These are phyloP conservation scores for Suhomyces taliae DNA, from an alignment of 1,139 yeast genomes.

Conservation along the genomic window DNA sequence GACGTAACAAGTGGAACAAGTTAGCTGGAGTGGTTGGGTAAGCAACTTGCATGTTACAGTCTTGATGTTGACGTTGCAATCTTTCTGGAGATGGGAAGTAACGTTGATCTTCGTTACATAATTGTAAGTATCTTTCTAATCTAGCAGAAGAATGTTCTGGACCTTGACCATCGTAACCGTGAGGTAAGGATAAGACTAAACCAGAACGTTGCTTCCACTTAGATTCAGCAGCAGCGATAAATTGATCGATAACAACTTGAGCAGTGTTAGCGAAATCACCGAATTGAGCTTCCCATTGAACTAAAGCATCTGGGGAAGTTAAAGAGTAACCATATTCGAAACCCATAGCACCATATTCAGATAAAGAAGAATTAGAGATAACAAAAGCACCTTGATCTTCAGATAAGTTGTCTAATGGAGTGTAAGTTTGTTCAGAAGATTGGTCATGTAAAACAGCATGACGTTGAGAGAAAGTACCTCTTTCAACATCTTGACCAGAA, in stretches of 20 bases:
- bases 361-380: slow-evolving; percentile 93
- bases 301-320: slow-evolving; percentile 95
- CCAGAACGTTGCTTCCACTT: slow-evolving; percentile 99
- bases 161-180: slow-evolving; percentile 99
- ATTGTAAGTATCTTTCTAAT: slow-evolving; percentile 93
- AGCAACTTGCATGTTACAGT: slow-evolving; percentile 95
- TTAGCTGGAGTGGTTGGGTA: slow-evolving; percentile 99
- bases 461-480: slow-evolving; percentile 99
- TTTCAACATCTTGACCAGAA: slow-evolving; percentile 99
- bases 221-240: slow-evolving; percentile 94
- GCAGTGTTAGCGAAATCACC: slow-evolving; percentile 99
- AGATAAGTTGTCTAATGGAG: slow-evolving; percentile 78
- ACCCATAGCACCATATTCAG: slow-evolving; percentile 99
- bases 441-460: slow-evolving; percentile 98
- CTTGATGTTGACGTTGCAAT: slow-evolving; percentile 97
- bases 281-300: slow-evolving; percentile 99
- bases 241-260: slow-evolving; percentile 96
- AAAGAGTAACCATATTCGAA: slow-evolving; percentile 98
- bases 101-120: slow-evolving; percentile 96
- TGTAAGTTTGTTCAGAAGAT: slow-evolving; percentile 74
- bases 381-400: slow-evolving; percentile 85
- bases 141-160: slow-evolving; percentile 99
- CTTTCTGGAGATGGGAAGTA: slow-evolving; percentile 86
- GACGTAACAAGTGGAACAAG: slow-evolving; percentile 93
- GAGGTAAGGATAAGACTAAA: slow-evolving; percentile 91